Base-by-base conservation (phyloP, 805 yeast species). In the Cyberlindnera petersonii region DNA sequence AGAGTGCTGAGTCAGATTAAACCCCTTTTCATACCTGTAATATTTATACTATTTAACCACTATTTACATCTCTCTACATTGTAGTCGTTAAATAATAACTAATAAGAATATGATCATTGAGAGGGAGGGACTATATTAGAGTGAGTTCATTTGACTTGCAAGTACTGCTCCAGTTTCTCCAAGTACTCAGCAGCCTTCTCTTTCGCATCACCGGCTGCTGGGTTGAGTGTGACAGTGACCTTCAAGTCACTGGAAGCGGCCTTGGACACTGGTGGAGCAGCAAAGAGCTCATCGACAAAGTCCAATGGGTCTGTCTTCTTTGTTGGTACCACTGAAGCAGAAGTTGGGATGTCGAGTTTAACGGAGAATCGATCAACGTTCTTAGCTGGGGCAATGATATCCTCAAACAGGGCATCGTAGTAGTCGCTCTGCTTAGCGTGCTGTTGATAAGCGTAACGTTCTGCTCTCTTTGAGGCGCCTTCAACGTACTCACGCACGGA, bases 341-440 rank as follows among this genome's bases (percentile, higher is more conserved):
- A 23, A 4, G 32, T 10, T 33, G 61, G 61, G 17, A 64, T 50
- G 24, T 48, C 51, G 30, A 65, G 41, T n/a, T 49, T 50, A 33
- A 67, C 58, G 10, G 49, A 49, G 57, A 75, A 77, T 53, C 80
- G 71, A 35, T 63, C 71, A 2, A 64, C 49, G 35, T 56, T 63
- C 40, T 59, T 49, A 22, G 69, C 49, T 19, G 76, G 74, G 0
- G 77, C 71, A 38, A 79, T 50, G 39, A 82, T 53, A 13, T 68
- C 75, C 50, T 82, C 89, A 48, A 82, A 79, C 5, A 72, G 46
- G 6, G 81, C 73, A 50, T 81, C 87, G 42, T 69, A 69, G 46
- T 69, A 67, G 29, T 74, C 78, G 6, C 79, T 71, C 29, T 59
- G 29, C 30, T 54, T 55, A 48, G 57, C 64, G 21, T 61, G 63